Conservation (phyloP, 2,329 filamentous ascomycete species). For the Trichophyton benhamiae region DNA sequence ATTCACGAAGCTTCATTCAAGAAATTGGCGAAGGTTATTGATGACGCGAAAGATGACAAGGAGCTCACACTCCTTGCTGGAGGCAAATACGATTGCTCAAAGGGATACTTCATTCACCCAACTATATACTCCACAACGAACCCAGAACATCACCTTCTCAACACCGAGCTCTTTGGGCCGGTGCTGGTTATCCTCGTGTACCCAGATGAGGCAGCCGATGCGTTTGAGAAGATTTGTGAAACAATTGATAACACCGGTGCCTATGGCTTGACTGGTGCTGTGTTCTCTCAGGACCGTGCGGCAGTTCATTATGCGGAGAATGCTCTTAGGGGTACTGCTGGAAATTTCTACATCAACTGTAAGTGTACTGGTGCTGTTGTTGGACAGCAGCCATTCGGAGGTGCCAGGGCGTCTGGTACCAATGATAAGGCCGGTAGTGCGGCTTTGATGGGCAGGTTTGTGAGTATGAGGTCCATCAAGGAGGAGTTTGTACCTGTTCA, state of each 20-base stretch:
- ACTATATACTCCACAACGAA: conserved; percentile 68
- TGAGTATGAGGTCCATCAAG: conserved; percentile 57
- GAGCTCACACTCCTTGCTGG: conserved; percentile 62
- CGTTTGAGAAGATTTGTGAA: conserved; percentile 47
- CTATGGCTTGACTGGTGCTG: conserved; percentile 33
- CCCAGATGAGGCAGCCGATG: conserved; percentile 53
- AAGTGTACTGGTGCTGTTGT: conserved; percentile 57
- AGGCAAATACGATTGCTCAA: conserved; percentile 62
- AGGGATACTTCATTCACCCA: conserved; percentile 73
- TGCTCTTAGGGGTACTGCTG: conserved; percentile 27
- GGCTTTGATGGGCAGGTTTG: conserved; percentile 53
- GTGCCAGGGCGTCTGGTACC: conserved; percentile 54
- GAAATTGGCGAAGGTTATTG: conserved; percentile 64
- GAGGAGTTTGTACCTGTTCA: conserved; percentile 59
- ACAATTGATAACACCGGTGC: conserved; percentile 31
- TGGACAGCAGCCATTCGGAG: conserved; percentile 61
- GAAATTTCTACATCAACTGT: conserved; percentile 35
- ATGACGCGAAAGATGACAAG: conserved; percentile 64
- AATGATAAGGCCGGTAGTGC: conserved; percentile 61
- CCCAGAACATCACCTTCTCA: conserved; percentile 61
- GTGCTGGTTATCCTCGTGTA: conserved; percentile 65
- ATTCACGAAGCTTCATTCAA: conserved; percentile 74
- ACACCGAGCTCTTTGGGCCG: conserved; percentile 71
- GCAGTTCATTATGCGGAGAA: conserved; percentile 27
- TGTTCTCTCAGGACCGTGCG: conserved; percentile 31